phyloP scores from a whole-genome alignment of 805 yeast species.

The Monosporozyma yasuniensis region DNA sequence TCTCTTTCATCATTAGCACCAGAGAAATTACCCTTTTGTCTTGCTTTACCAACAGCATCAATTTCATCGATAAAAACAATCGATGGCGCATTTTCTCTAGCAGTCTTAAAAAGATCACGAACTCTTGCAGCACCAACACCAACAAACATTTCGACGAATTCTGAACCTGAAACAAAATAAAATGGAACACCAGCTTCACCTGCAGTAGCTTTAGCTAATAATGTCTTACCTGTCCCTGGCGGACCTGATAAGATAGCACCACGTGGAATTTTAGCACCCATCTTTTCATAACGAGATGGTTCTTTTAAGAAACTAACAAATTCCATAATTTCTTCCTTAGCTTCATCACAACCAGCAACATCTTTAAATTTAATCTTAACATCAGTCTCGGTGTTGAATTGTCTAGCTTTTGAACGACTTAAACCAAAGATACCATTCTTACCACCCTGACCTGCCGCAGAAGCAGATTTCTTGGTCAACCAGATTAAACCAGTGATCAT shows the following conservation, averaged over 20 bases:
- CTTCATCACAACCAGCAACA: slow-evolving; percentile 96
- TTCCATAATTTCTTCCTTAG: slow-evolving; percentile 96
- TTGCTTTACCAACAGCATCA: slow-evolving; percentile 97
- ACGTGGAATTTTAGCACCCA: slow-evolving; percentile 96
- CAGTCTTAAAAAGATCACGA: slow-evolving; percentile 86
- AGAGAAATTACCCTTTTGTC: slow-evolving; percentile 57
- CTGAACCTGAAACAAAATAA: slow-evolving; percentile 92
- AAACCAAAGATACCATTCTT: slow-evolving; percentile 80
- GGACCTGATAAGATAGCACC: slow-evolving; percentile 98
- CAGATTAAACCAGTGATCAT: slow-evolving; percentile 85
- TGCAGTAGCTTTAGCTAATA: slow-evolving; percentile 95
- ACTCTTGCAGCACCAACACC: slow-evolving; percentile 99
- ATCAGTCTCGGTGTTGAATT: slow-evolving; percentile 85
- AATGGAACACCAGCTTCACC: slow-evolving; percentile 99
- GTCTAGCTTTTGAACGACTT: slow-evolving; percentile 85
- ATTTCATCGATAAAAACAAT: slow-evolving; percentile 97
- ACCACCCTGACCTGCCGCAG: slow-evolving; percentile 36
- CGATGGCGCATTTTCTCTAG: slow-evolving; percentile 89
- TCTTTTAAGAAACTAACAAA: slow-evolving; percentile 88
- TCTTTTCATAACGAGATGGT: slow-evolving; percentile 79
- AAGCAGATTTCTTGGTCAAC: slow-evolving; percentile 56
- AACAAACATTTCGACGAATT: slow-evolving; percentile 96
- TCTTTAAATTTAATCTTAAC: slow-evolving; percentile 83
- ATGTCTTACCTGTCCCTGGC: slow-evolving; percentile 98
- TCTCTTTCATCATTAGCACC: slow-evolving; percentile 97